These are phyloP conservation scores for Fusarium sp. DNA, from an alignment of 2,329 filamentous ascomycete species.

Conservation along the genomic window DNA sequence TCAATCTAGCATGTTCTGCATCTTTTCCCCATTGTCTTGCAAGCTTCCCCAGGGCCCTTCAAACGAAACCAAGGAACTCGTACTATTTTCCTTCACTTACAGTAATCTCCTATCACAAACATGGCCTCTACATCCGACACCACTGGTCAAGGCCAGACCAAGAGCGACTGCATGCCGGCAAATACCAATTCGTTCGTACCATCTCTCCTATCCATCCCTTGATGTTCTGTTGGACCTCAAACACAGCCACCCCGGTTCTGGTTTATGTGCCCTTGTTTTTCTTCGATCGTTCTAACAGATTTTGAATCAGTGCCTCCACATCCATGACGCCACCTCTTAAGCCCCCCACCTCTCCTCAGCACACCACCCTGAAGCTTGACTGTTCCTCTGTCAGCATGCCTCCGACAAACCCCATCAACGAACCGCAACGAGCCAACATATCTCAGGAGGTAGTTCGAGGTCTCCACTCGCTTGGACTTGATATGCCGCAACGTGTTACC, in stretches of 20 bases:
- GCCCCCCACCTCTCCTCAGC: background rate
- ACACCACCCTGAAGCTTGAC: background rate
- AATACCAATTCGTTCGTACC: background rate
- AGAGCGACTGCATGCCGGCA: background rate
- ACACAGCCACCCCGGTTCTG: too few relatives aligned
- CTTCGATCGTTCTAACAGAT: too few relatives aligned
- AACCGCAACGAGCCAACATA: background rate
- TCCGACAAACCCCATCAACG: background rate
- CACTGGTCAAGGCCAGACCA: background rate
- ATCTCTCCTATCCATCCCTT: background rate
- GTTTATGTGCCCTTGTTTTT: too few relatives aligned
- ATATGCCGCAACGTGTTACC: background rate
- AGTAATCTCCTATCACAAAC: too few relatives aligned
- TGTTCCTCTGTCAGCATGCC: fast-evolving
- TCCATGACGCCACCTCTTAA: background rate
- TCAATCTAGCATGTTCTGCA: too few relatives aligned
- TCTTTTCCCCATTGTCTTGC: too few relatives aligned
- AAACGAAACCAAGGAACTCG: too few relatives aligned
- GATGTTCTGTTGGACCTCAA: too few relatives aligned
- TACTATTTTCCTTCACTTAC: too few relatives aligned
- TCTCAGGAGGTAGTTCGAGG: background rate
- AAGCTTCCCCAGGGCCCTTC: too few relatives aligned
- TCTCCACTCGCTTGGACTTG: background rate
- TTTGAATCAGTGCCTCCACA: too few relatives aligned
- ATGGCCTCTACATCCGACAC: too few relatives aligned